Percentiles rank a stretch among this genome's conserved stretches.
Evolutionary conservation across 495 filamentous ascomycete species (phyloP).

Genomic region (Penicillium arizonense): DNA sequence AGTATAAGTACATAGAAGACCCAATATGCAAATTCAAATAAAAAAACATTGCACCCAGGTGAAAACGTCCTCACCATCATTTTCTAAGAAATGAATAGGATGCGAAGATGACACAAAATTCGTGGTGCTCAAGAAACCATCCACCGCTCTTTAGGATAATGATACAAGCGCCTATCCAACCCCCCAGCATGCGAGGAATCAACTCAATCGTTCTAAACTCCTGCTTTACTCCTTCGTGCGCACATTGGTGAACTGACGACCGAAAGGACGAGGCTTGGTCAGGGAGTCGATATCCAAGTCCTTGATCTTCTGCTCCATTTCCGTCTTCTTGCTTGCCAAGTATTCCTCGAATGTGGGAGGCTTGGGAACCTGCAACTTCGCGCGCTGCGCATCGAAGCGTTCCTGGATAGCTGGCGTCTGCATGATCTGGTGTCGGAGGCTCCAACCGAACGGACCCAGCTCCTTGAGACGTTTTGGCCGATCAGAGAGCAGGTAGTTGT

Average conservation of each 20-base stretch:
- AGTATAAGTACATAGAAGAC: slow-evolving; percentile 42
- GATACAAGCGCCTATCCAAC: slow-evolving; percentile 30
- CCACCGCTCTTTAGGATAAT: slow-evolving; percentile 23
- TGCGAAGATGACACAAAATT: slow-evolving; percentile 8
- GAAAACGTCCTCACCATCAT: slow-evolving; percentile 7
- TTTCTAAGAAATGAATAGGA: slow-evolving; percentile 1
- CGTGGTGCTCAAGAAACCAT: slow-evolving; percentile 16
- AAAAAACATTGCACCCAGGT: slow-evolving; percentile 16
- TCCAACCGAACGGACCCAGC: slow-evolving; percentile 84
- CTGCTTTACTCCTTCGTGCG: slow-evolving; percentile 17
- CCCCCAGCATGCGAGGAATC: slow-evolving; percentile 6
- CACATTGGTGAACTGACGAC: slow-evolving; percentile 10
- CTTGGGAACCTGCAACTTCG: slow-evolving; percentile 44
- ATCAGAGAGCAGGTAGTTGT: slow-evolving; percentile 81
- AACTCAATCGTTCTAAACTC: background rate
- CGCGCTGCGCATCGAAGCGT: slow-evolving; percentile 57
- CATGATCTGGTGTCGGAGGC: slow-evolving; percentile 81
- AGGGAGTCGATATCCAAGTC: slow-evolving; percentile 36
- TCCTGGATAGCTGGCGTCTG: slow-evolving; percentile 62
- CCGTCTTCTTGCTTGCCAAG: slow-evolving; percentile 37
- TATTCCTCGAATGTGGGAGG: slow-evolving; percentile 41
- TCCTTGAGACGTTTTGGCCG: slow-evolving; percentile 74
- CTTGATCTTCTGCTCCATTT: slow-evolving; percentile 31
- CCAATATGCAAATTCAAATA: slow-evolving; percentile 24
- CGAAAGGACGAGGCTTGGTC: slow-evolving; percentile 37